Evolutionary conservation across 1,139 yeast species (phyloP).

Genomic region (Lizanozyma gosingica): DNA sequence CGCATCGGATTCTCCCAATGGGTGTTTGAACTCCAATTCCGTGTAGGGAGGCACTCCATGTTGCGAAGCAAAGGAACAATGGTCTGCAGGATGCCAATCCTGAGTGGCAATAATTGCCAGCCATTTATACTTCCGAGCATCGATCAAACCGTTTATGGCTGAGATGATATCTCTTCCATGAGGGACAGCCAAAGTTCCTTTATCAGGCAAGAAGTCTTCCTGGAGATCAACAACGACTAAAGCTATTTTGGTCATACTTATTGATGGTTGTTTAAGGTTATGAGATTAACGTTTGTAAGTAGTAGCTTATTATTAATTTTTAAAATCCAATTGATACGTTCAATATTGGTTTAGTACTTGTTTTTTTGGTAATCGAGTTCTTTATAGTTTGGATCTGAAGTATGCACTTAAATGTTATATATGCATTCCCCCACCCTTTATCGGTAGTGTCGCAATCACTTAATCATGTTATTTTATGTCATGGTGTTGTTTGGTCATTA

Average conservation of each 20-base stretch:
- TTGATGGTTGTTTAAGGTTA: too few relatives aligned
- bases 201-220: conserved; percentile 73
- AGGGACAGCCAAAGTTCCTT: conserved; percentile 67
- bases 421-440: too few relatives aligned
- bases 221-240: conserved; percentile 73
- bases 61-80: conserved; percentile 72
- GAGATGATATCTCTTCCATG: conserved; percentile 56
- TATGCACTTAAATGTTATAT: too few relatives aligned
- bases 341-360: too few relatives aligned
- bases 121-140: conserved; percentile 40
- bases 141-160: conserved; percentile 35
- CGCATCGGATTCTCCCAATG: conserved; percentile 26
- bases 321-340: too few relatives aligned
- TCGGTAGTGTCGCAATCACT: too few relatives aligned
- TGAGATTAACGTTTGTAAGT: too few relatives aligned
- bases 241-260: conserved; percentile 36
- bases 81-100: conserved; percentile 84
- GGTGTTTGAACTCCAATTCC: conserved; percentile 41
- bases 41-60: conserved; percentile 51
- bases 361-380: too few relatives aligned
- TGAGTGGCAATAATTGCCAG: conserved; percentile 59
- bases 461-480: too few relatives aligned
- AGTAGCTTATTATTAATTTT: too few relatives aligned
- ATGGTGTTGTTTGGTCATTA: too few relatives aligned
- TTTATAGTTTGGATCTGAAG: too few relatives aligned